Percentiles rank a stretch among this genome's conserved stretches.
phyloP scores from a whole-genome alignment of 768 basidiomycete genomes.

The Russula compacta region DNA sequence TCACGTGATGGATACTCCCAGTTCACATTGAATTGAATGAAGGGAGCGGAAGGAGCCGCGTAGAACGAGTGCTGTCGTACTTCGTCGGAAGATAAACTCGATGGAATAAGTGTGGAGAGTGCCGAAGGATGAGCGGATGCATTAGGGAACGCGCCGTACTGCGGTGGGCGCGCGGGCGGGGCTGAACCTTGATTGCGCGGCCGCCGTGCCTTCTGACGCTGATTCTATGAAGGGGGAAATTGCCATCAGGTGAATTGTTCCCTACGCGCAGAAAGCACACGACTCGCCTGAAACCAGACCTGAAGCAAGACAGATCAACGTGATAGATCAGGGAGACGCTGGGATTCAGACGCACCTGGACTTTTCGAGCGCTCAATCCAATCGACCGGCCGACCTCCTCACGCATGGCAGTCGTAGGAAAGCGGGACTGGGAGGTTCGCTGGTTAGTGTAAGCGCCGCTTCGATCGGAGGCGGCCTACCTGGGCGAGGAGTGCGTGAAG shows the following conservation, averaged over 20 bases:
- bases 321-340: slow-evolving; percentile 10
- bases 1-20: neutral
- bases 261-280: neutral
- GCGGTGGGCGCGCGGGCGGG: slow-evolving; percentile 45
- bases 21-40: slow-evolving; percentile 1
- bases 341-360: slow-evolving; percentile 53
- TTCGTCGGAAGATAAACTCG: slow-evolving; percentile 12
- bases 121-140: slow-evolving; percentile 32
- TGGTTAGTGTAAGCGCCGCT: neutral
- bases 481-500: slow-evolving; percentile 79
- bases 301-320: slow-evolving; percentile 33
- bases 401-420: slow-evolving; percentile 79
- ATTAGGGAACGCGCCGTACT: slow-evolving; percentile 54
- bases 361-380: slow-evolving; percentile 83
- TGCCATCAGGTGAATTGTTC: slow-evolving; percentile 10
- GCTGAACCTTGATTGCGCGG: slow-evolving; percentile 52
- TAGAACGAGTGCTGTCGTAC: slow-evolving; percentile 14
- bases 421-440: slow-evolving; percentile 53
- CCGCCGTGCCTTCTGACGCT: slow-evolving; percentile 78
- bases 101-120: slow-evolving; percentile 21
- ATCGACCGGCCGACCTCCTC: slow-evolving; percentile 83
- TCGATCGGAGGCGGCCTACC: slow-evolving; percentile 36
- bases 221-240: slow-evolving; percentile 47
- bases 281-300: slow-evolving; percentile 84
- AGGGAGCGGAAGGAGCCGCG: neutral